Base-by-base conservation (phyloP, 2,329 filamentous ascomycete species). In the Trichocomaceae sp. region DNA sequence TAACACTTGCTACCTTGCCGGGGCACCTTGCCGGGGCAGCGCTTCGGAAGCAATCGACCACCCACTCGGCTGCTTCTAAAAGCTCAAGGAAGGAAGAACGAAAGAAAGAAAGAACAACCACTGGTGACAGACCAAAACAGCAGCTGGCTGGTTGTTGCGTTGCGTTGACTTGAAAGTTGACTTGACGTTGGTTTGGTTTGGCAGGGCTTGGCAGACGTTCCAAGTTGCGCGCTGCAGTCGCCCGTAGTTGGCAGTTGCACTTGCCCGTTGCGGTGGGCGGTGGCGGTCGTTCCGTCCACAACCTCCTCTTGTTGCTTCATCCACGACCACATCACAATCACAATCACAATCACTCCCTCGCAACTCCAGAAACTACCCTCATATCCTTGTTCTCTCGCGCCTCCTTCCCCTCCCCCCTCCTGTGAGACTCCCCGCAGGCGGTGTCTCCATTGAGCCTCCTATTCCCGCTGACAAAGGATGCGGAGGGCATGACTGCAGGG, bases 401-500 rank as follows among this genome's bases (percentile, higher is more conserved):
- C 33, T 47, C 49, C 26, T 41, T 33, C 44, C 19, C 48, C 31
- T 42, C 47, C n/a, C n/a, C n/a, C n/a, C n/a, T n/a, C n/a, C n/a
- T n/a, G n/a, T 26, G 57, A 47, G 51, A 41, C 44, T 47, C 50
- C 37, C 48, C 2, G n/a, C 15, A n/a, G n/a, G n/a, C 2, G 44
- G 47, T 49, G 41, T 49, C 53, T 57, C 46, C 53, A 54, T 56
- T 50, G 50, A 54, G 57, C 37, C 50, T 59, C 41, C 45, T 54
- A 51, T 51, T 31, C 50, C 48, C 29, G 50, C 42, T 41, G 52
- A 50, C 59, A 61, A 64, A 68, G 63, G 57, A 72, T 72, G 69
- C 62, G 68, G 66, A 72, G 67, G 69, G 63, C 65, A 72, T 72
- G 69, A 64, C 62, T 59, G 57, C 65, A 66, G 62, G 67, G 67